These are phyloP conservation scores for Edaphochlamys debaryana DNA, from an alignment of 139 green algal genomes.

Conservation along the genomic window DNA sequence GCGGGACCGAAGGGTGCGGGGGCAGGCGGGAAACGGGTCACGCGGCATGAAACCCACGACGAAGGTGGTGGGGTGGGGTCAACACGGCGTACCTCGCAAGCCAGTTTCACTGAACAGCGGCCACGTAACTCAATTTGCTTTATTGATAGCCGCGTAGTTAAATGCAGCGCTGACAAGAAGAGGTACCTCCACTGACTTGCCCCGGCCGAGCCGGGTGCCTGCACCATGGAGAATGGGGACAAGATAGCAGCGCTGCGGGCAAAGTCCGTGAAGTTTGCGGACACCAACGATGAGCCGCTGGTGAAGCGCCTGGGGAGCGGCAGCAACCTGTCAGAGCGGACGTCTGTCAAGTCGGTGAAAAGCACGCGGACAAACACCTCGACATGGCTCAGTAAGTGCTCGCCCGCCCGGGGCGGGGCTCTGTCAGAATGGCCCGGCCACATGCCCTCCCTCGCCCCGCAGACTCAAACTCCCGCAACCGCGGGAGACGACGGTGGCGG, in stretches of 20 bases:
- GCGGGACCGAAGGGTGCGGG: no score
- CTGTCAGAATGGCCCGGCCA: neutral
- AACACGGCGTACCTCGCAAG: no score
- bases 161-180: no score
- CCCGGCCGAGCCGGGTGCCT: no score
- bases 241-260: neutral
- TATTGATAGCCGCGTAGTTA: no score
- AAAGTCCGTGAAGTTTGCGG: constrained; percentile 35
- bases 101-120: no score
- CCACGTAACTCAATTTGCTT: no score
- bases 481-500: constrained; percentile 32
- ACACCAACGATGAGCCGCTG: constrained; percentile 5
- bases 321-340: neutral
- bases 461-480: constrained; percentile 18
- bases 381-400: constrained; percentile 39
- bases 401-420: neutral
- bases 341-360: constrained; percentile 5
- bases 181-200: no score
- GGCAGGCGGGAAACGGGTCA: no score
- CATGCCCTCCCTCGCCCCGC: neutral
- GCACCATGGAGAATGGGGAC: neutral
- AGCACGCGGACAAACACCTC: constrained; percentile 30
- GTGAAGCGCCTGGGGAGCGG: constrained; percentile 14
- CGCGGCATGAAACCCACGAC: no score
- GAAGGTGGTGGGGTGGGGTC: no score